Base-by-base conservation (phyloP, 2,329 filamentous ascomycete species). In the Phaeosphaeria sp. region DNA sequence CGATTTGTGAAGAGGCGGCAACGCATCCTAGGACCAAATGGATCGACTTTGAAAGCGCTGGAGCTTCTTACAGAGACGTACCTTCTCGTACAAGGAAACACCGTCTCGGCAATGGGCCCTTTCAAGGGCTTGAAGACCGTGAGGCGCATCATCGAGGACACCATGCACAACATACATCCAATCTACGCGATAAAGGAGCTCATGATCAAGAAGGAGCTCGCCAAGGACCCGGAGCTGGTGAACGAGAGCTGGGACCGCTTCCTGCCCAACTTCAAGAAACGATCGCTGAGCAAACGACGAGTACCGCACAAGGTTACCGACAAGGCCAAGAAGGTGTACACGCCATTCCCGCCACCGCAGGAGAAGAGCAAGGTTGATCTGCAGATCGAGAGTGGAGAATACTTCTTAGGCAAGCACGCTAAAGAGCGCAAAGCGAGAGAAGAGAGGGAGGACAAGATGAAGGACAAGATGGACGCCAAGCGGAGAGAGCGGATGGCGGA, bases 361-460 rank as follows among this genome's bases (percentile, higher is more conserved):
- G 94, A 99, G 84, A 97, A 97, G 91, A 97, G 93, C 87, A 99
- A 98, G 87, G 87, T 99, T 69, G 95, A 99, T 79, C 81, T 93
- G 79, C 94, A 99, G 85, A 97, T 99, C 82, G 95, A 99, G 83
- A 93, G 88, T 69, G 94, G 95, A 80, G 94, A 98, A 81, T 99
- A 96, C 81, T 98, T 98, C 79, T 80, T 99, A 74, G 89, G 89
- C 73, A 97, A 97, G 83, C 88, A 93, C 73, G 93, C 92, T 59
- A 97, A 96, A 84, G 92, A 96, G 72, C 85, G 93, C 60, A 90
- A 89, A 54, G 88, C 84, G 47, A 89, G 90, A 78, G 90, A 94
- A 74, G 90, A 92, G 72, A 84, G 92, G 65, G 85, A 92, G 72
- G 92, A 96, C 77, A 89, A 90, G 78, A 93, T 97, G 81, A 90